Evolutionary conservation across 2,329 filamentous ascomycete species (phyloP).

Genomic region (Microdochium paspali): DNA sequence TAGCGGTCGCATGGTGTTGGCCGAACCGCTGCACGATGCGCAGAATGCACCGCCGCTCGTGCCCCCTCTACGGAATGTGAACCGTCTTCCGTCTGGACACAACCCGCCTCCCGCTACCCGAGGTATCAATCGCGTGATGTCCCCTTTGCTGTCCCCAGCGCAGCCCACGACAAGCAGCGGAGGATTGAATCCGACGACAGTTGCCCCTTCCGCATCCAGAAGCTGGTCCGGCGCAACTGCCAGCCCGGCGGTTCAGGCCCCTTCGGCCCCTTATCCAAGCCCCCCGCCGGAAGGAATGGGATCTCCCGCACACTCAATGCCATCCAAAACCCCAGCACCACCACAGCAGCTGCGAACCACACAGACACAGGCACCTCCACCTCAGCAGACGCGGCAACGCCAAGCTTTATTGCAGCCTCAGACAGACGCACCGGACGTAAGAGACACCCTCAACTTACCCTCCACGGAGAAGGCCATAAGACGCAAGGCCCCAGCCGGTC

Average conservation of each 20-base stretch:
- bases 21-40: conserved; percentile 56
- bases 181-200: conserved; percentile 1
- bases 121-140: conserved; percentile 1
- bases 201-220: neutral
- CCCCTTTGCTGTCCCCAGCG: conserved; percentile 1
- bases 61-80: conserved; percentile 35
- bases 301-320: conserved; percentile 5
- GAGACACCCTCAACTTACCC: conserved; percentile 10
- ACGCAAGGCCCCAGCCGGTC: conserved; percentile 28
- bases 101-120: conserved; percentile 5
- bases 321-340: conserved; percentile 4
- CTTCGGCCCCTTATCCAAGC: neutral
- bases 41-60: conserved; percentile 44
- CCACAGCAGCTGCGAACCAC: no score
- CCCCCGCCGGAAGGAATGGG: conserved; percentile 1
- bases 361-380: conserved; percentile 1
- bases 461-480: conserved; percentile 29
- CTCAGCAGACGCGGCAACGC: conserved; percentile 1
- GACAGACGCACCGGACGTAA: conserved; percentile 10
- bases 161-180: conserved; percentile 3
- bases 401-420: conserved; percentile 5
- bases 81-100: conserved; percentile 9
- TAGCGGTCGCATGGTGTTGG: conserved; percentile 56
- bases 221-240: conserved; percentile 6
- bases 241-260: conserved; percentile 4